Evolutionary conservation across 495 filamentous ascomycete species (phyloP).

Genomic region (Tuber aestivum): DNA sequence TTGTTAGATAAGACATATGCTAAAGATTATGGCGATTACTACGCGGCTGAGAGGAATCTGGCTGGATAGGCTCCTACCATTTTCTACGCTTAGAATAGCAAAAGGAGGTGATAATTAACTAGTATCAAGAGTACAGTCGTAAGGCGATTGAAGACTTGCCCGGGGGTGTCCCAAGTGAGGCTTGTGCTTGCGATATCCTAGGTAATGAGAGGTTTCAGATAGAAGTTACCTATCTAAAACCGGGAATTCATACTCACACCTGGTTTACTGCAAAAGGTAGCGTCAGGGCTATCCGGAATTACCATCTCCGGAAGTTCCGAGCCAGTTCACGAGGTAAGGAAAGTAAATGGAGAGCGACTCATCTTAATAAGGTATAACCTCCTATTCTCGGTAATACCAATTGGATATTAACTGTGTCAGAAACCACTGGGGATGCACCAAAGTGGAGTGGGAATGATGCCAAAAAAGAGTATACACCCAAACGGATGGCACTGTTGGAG

Average conservation of each 20-base stretch:
- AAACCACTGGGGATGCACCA: constrained; percentile 82
- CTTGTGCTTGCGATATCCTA: constrained; percentile 74
- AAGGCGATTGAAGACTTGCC: constrained; percentile 92
- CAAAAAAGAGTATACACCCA: constrained; percentile 81
- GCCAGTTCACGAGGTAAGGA: constrained; percentile 74
- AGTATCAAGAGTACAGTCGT: too few relatives aligned
- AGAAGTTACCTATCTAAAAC: constrained; percentile 80
- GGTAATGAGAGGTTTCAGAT: constrained; percentile 85
- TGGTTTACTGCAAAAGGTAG: constrained; percentile 34
- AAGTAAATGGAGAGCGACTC: constrained; percentile 67
- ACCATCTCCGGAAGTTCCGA: constrained; percentile 82
- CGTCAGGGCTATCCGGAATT: constrained; percentile 57
- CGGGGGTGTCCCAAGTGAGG: constrained; percentile 77
- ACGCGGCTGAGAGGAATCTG: constrained; percentile 72
- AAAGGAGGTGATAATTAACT: too few relatives aligned
- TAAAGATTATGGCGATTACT: constrained; percentile 69
- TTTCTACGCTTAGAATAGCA: neutral
- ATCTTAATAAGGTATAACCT: constrained; percentile 56
- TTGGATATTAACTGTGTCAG: constrained; percentile 42
- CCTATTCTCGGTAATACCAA: neutral
- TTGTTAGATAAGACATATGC: constrained; percentile 93
- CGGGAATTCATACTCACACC: constrained; percentile 70
- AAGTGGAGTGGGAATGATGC: constrained; percentile 75
- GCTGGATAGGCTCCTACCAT: constrained; percentile 52
- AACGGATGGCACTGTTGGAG: constrained; percentile 71